Evolutionary conservation across 768 basidiomycete genomes (phyloP), one percentile per base, ranked within the genome.

Genomic region (Cubamyces lactineus): DNA sequence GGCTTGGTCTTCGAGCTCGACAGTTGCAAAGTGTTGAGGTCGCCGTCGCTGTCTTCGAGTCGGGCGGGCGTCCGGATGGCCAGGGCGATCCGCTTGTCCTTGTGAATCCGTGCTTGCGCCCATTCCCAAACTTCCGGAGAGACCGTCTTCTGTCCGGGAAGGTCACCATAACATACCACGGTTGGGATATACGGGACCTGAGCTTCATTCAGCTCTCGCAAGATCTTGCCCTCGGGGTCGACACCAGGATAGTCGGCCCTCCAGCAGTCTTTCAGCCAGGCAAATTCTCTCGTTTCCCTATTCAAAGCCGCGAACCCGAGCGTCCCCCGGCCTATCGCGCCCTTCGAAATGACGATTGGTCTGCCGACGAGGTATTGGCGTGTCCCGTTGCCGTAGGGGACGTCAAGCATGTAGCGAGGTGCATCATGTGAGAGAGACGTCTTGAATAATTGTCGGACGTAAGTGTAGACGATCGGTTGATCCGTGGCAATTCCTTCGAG

Each of bases 221-320:
- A 34, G 8, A 47, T 38, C 5, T 45, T 41, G 1, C 62, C 62
- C 21, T 63, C 62, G 13, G 21, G 47, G 17, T 30, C 41, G 11
- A 42, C 39, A 19, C 30, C 43, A 11, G n/a, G 15, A 24, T 21
- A 38, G 41, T 50, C 23, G 1, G 48, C 23, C 19, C 46, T 28
- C 60, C 60, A 61, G 4, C 49, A 38, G 28, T 61, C 60, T 39
- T 61, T 61, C 15, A 64, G 48, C 39, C 41, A 56, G 2, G 59
- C 63, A 26, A 63, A 55, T 3, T 39, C 34, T 17, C 38, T 7
- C 5, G 8, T 43, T 21, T 42, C 30, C 41, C 51, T 15, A 19
- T 66, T 62, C 28, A 53, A n/a, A 0, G 66, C 66, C 11, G 64
- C 52, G 30, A 63, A 63, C 8, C 59, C 48, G 7, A 50, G 49